Percentiles rank a stretch among this genome's conserved stretches.
phyloP scores from a whole-genome alignment of 2,329 filamentous ascomycete species.

The Xylaria sp. region DNA sequence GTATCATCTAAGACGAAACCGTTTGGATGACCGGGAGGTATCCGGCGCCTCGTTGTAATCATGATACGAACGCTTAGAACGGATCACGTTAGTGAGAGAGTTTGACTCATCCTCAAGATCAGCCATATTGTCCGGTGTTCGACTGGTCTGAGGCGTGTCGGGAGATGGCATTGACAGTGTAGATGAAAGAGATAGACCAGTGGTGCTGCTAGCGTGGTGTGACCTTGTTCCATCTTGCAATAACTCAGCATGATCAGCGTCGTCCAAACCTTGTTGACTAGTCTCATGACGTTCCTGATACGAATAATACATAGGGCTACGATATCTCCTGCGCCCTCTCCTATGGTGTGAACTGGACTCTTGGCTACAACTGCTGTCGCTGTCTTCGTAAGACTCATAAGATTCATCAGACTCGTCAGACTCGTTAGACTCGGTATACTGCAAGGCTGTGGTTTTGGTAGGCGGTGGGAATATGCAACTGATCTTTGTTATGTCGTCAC shows the following conservation, averaged over 20 bases:
- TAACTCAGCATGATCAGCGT: not conserved
- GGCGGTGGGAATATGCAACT: conserved; percentile 27
- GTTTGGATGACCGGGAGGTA: not conserved
- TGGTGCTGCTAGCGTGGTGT: not conserved
- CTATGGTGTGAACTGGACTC: not conserved
- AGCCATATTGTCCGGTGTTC: not conserved
- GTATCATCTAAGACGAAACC: not conserved
- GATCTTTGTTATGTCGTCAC: not conserved
- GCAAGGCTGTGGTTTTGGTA: not conserved
- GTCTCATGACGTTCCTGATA: not conserved
- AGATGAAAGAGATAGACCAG: not conserved
- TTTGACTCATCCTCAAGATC: not conserved
- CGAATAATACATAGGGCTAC: not conserved
- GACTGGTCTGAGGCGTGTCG: not conserved
- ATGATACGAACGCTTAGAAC: not conserved
- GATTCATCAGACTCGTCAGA: not conserved
- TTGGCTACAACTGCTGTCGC: not conserved
- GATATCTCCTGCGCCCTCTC: not conserved
- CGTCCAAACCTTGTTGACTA: not conserved
- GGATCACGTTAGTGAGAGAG: too few relatives aligned
- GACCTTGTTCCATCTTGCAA: not conserved
- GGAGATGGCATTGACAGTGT: not conserved
- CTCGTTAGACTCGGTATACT: not conserved
- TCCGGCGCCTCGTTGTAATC: not conserved
- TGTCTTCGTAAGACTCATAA: not conserved